phyloP scores from a whole-genome alignment of 108 stramenopile genomes.

The Skeletonema grethae region DNA sequence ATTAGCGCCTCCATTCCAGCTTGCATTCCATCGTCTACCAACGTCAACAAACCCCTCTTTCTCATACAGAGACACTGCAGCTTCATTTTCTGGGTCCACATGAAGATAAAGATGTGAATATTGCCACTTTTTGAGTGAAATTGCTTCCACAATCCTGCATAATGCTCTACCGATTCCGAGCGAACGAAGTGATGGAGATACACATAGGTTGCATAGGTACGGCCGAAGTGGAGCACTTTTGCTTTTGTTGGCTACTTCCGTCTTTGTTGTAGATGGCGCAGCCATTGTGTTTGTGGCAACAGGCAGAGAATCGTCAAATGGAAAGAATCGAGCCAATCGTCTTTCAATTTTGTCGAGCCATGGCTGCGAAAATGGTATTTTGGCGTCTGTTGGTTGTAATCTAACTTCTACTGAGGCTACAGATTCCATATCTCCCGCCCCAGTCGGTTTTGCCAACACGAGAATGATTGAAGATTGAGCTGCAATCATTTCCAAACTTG shows the following conservation, averaged over 20 bases:
- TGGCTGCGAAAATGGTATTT: slow-evolving; percentile 84
- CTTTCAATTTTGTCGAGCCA: slow-evolving; percentile 80
- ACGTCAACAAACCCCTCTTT: slow-evolving; percentile 76
- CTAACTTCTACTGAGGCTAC: slow-evolving; percentile 81
- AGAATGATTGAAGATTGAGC: slow-evolving; percentile 70
- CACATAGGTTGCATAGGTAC: slow-evolving; percentile 84
- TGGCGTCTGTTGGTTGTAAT: slow-evolving; percentile 83
- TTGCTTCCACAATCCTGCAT: slow-evolving; percentile 78
- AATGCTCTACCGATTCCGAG: slow-evolving; percentile 69
- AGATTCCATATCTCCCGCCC: slow-evolving; percentile 50
- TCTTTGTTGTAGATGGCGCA: neutral
- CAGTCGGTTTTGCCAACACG: slow-evolving; percentile 48
- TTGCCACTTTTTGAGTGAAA: slow-evolving; percentile 65
- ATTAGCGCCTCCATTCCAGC: slow-evolving; percentile 77
- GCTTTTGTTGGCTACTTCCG: slow-evolving; percentile 4
- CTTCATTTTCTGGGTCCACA: slow-evolving; percentile 79
- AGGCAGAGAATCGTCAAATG: slow-evolving; percentile 28
- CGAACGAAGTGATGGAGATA: slow-evolving; percentile 62
- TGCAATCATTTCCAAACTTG: slow-evolving; percentile 43
- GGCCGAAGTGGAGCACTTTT: slow-evolving; percentile 59
- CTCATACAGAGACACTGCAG: slow-evolving; percentile 73
- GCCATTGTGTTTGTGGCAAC: slow-evolving; percentile 25
- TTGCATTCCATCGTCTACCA: slow-evolving; percentile 75
- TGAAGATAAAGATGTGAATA: slow-evolving; percentile 76
- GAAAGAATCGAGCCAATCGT: slow-evolving; percentile 49